Evolutionary conservation across 2,329 filamentous ascomycete species (phyloP).

Genomic region (Fusarium mundagurra): DNA sequence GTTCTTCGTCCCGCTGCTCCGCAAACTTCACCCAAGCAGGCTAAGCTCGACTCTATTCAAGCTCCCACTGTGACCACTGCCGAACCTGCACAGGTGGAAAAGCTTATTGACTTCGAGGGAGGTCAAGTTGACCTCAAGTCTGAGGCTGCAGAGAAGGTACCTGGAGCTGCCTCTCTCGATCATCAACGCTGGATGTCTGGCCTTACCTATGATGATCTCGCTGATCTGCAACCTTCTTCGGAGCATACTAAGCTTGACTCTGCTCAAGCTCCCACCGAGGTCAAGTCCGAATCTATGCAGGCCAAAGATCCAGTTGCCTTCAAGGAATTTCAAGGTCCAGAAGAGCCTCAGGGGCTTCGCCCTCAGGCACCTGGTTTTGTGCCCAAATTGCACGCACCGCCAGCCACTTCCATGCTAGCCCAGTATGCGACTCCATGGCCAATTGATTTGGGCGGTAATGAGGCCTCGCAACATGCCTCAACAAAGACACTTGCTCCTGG

Average conservation of each 20-base stretch:
- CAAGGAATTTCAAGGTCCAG: conserved; percentile 23
- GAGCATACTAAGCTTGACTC: background rate
- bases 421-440: background rate
- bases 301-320: background rate
- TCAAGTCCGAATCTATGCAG: background rate
- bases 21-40: background rate
- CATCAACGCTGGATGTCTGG: conserved; percentile 51
- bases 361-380: conserved; percentile 33
- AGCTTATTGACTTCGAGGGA: background rate
- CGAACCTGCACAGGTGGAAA: background rate
- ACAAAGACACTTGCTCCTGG: background rate
- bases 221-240: background rate
- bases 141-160: background rate
- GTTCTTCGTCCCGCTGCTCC: background rate
- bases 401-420: background rate
- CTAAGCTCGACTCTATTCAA: background rate
- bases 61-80: background rate
- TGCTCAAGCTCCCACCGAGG: background rate
- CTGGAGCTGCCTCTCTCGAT: conserved; percentile 61
- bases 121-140: conserved; percentile 20
- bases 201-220: conserved; percentile 19
- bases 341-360: conserved; percentile 17
- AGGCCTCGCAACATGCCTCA: background rate
- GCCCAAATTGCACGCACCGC: background rate
- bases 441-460: background rate